These are phyloP conservation scores for Podaxis sp. DNA, from an alignment of 768 basidiomycete genomes.

Conservation along the genomic window DNA sequence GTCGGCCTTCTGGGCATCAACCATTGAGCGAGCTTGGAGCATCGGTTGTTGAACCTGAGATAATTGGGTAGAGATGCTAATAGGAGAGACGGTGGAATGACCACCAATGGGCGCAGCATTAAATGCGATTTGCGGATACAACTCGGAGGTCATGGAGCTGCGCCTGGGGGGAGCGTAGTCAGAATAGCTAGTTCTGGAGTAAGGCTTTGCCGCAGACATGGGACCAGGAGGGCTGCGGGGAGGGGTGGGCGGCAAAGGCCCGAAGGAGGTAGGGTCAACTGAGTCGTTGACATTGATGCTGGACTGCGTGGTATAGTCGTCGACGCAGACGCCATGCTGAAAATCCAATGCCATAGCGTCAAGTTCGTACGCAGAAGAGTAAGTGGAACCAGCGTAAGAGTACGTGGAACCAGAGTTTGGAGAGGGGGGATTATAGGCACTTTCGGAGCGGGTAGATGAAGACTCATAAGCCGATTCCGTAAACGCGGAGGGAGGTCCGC, in stretches of 20 bases:
- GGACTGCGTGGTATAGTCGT: constrained; percentile 48
- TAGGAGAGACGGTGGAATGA: constrained; percentile 55
- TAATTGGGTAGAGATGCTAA: constrained; percentile 52
- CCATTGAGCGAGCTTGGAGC: constrained; percentile 39
- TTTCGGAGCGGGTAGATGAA: constrained; percentile 66
- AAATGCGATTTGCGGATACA: constrained; percentile 51
- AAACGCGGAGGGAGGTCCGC: constrained; percentile 75
- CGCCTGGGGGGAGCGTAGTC: constrained; percentile 60
- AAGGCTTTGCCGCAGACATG: constrained; percentile 35
- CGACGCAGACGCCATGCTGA: constrained; percentile 56
- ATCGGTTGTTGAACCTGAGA: constrained; percentile 30
- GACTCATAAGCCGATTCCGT: constrained; percentile 75
- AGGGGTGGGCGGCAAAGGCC: constrained; percentile 55
- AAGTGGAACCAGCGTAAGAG: constrained; percentile 37
- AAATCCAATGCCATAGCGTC: constrained; percentile 75
- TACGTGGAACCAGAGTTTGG: constrained; percentile 43
- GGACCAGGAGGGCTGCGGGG: constrained; percentile 48
- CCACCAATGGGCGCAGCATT: constrained; percentile 33
- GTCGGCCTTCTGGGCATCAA: constrained; percentile 56
- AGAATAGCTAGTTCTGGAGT: constrained; percentile 57
- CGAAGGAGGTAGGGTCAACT: constrained; percentile 60
- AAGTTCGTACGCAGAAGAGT: constrained; percentile 47
- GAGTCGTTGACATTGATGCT: constrained; percentile 38
- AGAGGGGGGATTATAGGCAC: constrained; percentile 64
- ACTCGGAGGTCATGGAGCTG: constrained; percentile 45